Base-by-base conservation (phyloP, 1,139 yeast species). In the Geotrichum carabidarum region DNA sequence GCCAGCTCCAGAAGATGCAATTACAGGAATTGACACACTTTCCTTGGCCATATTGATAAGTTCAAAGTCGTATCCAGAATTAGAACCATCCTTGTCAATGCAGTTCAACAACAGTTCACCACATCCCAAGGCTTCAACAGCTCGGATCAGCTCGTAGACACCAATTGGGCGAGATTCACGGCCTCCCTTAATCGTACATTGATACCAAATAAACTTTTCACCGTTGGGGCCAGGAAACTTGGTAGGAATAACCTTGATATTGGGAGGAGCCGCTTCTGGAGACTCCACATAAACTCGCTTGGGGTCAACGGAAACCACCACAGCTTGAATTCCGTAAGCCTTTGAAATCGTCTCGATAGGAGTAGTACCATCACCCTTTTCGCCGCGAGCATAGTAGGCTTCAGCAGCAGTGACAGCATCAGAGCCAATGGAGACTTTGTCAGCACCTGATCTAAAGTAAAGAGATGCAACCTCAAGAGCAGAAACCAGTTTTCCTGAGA, bases 1-100 rank as follows among this genome's bases (percentile, higher is more conserved):
- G 47, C 99, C 99, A 6, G 99, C 99, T 50, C 99, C 99, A 57
- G 95, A 85, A 18, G 97, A 89, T 0, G 99, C 98, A 70, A 93
- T 93, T 1, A 93, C 97, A 0, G 99, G 99, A 51, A 93, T 86
- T 1, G 77, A 74, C 8, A 89, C 95, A 0, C 85, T 83, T 1
- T 75, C 65, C 66, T 93, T 93, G 56, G 89, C 83, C 65, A 86
- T 94, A 17, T 78, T 73, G 51, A 93, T 81, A 50, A 93, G 76
- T 68, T 93, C 97, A 56, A 89, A 75, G 65, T 93, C 97, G 68
- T 81, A 93, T 0, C 99, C 99, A 31, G 88, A 81, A 68, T 93
- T 93, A 9, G 96, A 82, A 4, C 99, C 99, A 70, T 93, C 99
- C 70, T 88, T 88, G 71, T 93, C 99, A 59, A 93, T 93, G 64